Conservation (phyloP, 148 eudicot species). For the Polygonum maritimum region DNA sequence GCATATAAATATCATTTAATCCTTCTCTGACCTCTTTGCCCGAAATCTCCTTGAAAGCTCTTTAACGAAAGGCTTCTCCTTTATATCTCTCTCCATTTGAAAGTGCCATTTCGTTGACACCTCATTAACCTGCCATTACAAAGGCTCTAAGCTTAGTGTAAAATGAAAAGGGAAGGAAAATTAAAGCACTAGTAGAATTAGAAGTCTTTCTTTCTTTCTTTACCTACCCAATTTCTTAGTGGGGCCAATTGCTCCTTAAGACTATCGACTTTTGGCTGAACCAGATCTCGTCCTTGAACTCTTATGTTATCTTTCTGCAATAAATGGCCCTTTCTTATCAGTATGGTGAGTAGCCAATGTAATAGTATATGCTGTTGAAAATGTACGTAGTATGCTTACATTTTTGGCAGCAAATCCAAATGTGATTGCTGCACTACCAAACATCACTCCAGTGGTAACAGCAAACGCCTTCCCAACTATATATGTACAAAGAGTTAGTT, state of each 20-base stretch:
- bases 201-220: too few relatives aligned
- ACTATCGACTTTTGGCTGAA: slow-evolving; percentile 45
- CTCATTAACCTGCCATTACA: slow-evolving; percentile 46
- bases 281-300: slow-evolving; percentile 45
- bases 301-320: slow-evolving; percentile 52
- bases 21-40: neutral
- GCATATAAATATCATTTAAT: neutral
- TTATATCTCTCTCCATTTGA: slow-evolving; percentile 35
- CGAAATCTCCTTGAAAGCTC: neutral
- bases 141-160: neutral
- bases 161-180: neutral
- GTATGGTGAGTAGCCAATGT: neutral
- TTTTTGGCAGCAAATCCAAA: slow-evolving; percentile 50
- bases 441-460: slow-evolving; percentile 64
- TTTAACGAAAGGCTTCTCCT: slow-evolving; percentile 59
- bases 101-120: slow-evolving; percentile 69
- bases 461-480: slow-evolving; percentile 81
- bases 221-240: slow-evolving; percentile 58
- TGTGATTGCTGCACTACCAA: slow-evolving; percentile 55
- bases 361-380: neutral
- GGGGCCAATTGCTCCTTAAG: slow-evolving; percentile 49
- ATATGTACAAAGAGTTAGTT: neutral
- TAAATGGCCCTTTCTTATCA: neutral
- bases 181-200: neutral
- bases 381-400: slow-evolving; percentile 33